phyloP scores from a whole-genome alignment of 805 yeast species.

The Grigorovia jiainica region DNA sequence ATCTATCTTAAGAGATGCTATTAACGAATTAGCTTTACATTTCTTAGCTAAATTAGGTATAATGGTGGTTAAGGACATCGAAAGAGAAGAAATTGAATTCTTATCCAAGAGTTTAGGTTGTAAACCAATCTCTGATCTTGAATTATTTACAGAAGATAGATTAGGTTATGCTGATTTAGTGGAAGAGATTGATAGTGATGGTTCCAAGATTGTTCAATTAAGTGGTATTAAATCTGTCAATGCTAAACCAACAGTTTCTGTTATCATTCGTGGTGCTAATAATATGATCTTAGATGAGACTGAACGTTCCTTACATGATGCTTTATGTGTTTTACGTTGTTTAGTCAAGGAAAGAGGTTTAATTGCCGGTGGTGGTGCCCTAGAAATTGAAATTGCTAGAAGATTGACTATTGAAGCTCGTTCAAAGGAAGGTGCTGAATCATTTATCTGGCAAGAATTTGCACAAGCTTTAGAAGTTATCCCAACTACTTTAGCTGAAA shows the following conservation, averaged over 20 bases:
- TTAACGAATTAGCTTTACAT: constrained; percentile 88
- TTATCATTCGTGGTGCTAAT: constrained; percentile 93
- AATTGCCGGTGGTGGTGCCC: constrained; percentile 99
- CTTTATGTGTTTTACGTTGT: constrained; percentile 88
- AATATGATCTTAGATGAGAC: constrained; percentile 85
- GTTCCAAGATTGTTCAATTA: constrained; percentile 80
- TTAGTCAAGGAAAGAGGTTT: constrained; percentile 78
- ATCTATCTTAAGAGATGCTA: constrained; percentile 90
- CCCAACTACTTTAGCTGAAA: constrained; percentile 90
- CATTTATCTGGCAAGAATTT: constrained; percentile 84
- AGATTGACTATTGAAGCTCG: constrained; percentile 62
- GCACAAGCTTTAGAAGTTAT: constrained; percentile 87
- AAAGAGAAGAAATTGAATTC: constrained; percentile 93
- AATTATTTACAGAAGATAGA: constrained; percentile 85
- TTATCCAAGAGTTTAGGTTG: constrained; percentile 76
- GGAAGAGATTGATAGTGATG: constrained; percentile 84
- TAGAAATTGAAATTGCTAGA: constrained; percentile 84
- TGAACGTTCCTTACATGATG: constrained; percentile 95
- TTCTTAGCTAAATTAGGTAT: constrained; percentile 88
- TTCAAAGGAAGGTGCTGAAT: constrained; percentile 73
- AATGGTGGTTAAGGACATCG: constrained; percentile 90
- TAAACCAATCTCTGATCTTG: constrained; percentile 93
- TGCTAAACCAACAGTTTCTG: constrained; percentile 58
- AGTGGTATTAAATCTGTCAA: constrained; percentile 56
- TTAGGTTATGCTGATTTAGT: constrained; percentile 86